Evolutionary conservation across 495 filamentous ascomycete species (phyloP).

Genomic region (Penicillium nucicola): DNA sequence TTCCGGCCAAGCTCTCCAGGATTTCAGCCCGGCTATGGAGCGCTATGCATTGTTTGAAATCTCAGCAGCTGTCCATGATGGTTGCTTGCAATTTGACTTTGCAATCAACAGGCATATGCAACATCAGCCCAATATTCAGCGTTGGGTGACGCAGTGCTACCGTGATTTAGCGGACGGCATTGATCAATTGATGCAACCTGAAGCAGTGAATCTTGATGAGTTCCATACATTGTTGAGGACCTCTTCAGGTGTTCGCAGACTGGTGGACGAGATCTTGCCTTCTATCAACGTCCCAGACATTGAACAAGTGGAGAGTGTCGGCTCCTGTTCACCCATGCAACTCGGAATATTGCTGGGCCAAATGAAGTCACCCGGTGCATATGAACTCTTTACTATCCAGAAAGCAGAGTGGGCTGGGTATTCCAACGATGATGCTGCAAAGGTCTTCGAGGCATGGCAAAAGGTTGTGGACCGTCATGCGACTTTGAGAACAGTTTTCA

Average conservation of each 20-base stretch:
- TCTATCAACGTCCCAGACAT: background rate
- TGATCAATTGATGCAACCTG: background rate
- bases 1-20: background rate
- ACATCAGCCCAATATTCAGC: conserved; percentile 43
- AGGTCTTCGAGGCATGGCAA: background rate
- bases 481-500: background rate
- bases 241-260: background rate
- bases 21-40: background rate
- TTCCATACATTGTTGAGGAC: background rate
- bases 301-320: conserved; percentile 41
- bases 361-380: conserved; percentile 28
- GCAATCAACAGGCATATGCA: conserved; percentile 49
- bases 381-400: conserved; percentile 7
- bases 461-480: background rate
- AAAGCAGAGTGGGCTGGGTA: background rate
- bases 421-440: background rate
- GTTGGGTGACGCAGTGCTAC: conserved; percentile 49
- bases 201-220: background rate
- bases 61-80: conserved; percentile 44
- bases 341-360: conserved; percentile 53
- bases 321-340: conserved; percentile 55
- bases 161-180: background rate
- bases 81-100: conserved; percentile 49
- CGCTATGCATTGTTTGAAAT: conserved; percentile 56
- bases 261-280: background rate